Evolutionary conservation across 345 rosid genomes (phyloP).

Genomic region (Eucalyptus regnans): DNA sequence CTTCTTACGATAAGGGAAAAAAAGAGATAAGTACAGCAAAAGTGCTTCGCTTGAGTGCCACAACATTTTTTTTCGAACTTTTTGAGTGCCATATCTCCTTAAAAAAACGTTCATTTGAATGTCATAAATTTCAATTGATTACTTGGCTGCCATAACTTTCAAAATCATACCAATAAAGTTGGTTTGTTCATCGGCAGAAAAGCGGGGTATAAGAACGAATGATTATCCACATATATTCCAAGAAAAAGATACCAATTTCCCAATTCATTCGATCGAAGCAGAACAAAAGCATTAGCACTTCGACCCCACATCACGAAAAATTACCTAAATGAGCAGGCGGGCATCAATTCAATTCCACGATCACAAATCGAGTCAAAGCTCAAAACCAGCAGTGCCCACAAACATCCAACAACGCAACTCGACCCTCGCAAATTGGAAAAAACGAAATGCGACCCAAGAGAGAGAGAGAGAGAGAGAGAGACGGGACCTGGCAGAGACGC

Average conservation of each 20-base stretch:
- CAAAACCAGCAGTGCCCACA: background rate
- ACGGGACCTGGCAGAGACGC: slow-evolving; percentile 72
- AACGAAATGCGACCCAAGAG: background rate
- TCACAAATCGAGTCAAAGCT: background rate
- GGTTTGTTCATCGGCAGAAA: background rate
- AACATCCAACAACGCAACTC: background rate
- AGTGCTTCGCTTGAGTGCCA: rapidly evolving
- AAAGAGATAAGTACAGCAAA: background rate
- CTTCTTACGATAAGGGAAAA: background rate
- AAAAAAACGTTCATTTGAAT: background rate
- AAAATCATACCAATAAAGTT: background rate
- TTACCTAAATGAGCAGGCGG: background rate
- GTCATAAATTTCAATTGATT: background rate
- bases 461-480: background rate
- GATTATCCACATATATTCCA: background rate
- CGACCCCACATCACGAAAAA: background rate
- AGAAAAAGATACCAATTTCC: background rate
- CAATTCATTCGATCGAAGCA: background rate
- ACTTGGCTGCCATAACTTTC: background rate
- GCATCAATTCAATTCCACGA: background rate
- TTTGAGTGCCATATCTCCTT: background rate
- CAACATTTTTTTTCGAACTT: no score
- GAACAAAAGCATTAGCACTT: background rate
- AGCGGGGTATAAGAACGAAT: background rate
- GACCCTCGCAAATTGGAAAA: background rate